Base-by-base conservation (phyloP, 2,329 filamentous ascomycete species). In the Magnaporthiopsis rhizophila region DNA sequence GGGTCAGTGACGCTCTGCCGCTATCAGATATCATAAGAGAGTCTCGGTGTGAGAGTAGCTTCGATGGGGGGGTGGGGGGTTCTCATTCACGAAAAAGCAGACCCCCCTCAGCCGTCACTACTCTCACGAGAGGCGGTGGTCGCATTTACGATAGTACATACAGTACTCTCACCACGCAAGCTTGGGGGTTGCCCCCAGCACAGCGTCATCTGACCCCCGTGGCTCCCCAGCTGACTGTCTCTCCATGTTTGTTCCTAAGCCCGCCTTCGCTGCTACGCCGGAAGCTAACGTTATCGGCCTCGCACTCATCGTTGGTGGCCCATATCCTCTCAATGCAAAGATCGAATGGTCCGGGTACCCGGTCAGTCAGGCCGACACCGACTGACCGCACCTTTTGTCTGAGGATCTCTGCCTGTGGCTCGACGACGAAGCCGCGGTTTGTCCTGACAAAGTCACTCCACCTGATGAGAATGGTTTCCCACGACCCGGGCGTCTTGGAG, bases 401-500 rank as follows among this genome's bases (percentile, higher is more conserved):
- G 74, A 97, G 78, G 76, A 99, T 88, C 74, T 96, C 92, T 15
- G 89, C 88, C 80, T 98, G 94, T 38, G 95, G 95, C 78, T 98
- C 93, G 6, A 97, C 88, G 1, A 96, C 91, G 71, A 91, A 87
- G 8, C 95, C 95, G 72, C 96, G 86, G 73, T 97, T 98, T 18
- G 95, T 99, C 67, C 95, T 84, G 65, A 99, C 94, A 77, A 99
- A 98, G 68, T 96, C 92, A 70, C 88, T 89, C 84, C 93, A 95
- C 67, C 89, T 90, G 68, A 99, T 89, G 60, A 96, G 76, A n/a
- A 97, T 85, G 1, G 95, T 97, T 81, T 99, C 94, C 95, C 95
- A 99, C 71, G 93, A 84, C 0, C 92, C 92, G 0, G 90, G 88
- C 11, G 86, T 85, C 71, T 88, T 89, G 11, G 89, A 83, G 69